These are phyloP conservation scores for Geotrichum ghanense DNA, from an alignment of 805 yeast species.

Conservation along the genomic window DNA sequence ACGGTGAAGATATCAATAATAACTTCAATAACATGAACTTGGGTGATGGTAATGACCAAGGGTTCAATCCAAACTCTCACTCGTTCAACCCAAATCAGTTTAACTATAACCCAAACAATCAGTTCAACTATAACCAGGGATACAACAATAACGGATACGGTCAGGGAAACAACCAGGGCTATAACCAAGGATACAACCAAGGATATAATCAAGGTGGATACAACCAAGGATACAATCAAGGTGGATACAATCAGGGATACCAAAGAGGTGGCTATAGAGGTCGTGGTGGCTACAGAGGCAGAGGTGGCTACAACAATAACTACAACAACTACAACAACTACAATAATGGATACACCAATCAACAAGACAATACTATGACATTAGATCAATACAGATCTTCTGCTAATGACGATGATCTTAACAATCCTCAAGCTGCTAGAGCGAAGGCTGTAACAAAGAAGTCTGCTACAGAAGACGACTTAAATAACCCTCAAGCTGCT, in stretches of 20 bases:
- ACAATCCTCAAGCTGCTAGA: slow-evolving; percentile 10
- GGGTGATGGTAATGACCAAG: neutral
- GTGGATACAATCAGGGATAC: slow-evolving; percentile 18
- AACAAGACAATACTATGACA: slow-evolving; percentile 45
- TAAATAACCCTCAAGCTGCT: too few species aligned
- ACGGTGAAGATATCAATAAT: neutral
- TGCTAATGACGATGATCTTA: slow-evolving; percentile 11
- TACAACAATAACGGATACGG: neutral
- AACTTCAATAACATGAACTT: slow-evolving; percentile 1
- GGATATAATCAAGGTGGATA: slow-evolving; percentile 13
- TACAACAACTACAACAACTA: slow-evolving; percentile 14
- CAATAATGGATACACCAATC: slow-evolving; percentile 7
- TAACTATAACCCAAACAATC: neutral
- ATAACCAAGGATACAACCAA: slow-evolving; percentile 12
- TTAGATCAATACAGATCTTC: slow-evolving; percentile 59
- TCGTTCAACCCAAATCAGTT: slow-evolving; percentile 1
- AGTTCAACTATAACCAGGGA: neutral
- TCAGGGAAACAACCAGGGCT: slow-evolving; percentile 3
- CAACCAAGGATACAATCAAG: slow-evolving; percentile 19
- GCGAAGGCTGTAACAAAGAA: too few species aligned
- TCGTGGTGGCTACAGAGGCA: slow-evolving; percentile 17
- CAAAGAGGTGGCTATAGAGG: slow-evolving; percentile 10
- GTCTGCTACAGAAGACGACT: too few species aligned
- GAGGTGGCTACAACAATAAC: slow-evolving; percentile 16
- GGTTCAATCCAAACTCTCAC: slow-evolving; percentile 1